phyloP scores from a whole-genome alignment of 75 land plant species.

The Selaginella moellendorffii region DNA sequence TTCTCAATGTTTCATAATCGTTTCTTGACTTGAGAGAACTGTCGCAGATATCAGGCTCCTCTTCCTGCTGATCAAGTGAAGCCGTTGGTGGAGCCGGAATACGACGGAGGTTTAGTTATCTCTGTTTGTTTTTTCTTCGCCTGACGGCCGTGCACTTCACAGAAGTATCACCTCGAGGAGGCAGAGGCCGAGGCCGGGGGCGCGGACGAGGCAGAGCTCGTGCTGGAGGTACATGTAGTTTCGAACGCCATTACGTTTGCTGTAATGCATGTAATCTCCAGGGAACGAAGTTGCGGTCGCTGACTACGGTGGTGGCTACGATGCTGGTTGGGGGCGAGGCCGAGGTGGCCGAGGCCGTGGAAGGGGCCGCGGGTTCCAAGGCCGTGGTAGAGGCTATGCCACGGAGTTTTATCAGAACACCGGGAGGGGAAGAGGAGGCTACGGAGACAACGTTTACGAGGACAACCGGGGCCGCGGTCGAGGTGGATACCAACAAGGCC shows the following conservation, averaged over 20 bases:
- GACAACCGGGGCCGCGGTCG: too few species aligned
- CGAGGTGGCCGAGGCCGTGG: background rate
- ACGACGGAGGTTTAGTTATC: constrained; percentile 55
- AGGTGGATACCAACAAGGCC: too few species aligned
- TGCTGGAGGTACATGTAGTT: background rate
- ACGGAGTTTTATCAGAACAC: too few species aligned
- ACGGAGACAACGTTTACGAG: too few species aligned
- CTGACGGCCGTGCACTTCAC: too few species aligned
- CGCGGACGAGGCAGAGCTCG: background rate
- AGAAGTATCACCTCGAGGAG: too few species aligned
- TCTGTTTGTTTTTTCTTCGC: background rate
- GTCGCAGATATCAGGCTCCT: constrained; percentile 69
- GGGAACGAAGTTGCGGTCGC: background rate
- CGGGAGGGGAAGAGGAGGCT: too few species aligned
- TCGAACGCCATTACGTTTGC: too few species aligned
- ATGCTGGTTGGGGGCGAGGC: background rate
- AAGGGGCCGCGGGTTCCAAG: background rate
- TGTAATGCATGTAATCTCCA: too few species aligned
- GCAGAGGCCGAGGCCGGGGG: too few species aligned
- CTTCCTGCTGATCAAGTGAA: constrained; percentile 73
- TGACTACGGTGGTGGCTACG: background rate
- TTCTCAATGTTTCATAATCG: too few species aligned
- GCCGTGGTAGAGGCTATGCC: background rate
- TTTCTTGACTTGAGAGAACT: background rate
- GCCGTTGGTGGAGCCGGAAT: constrained; percentile 48